These are phyloP conservation scores for Boletus huronensis DNA, from an alignment of 768 basidiomycete species.

Conservation along the genomic window DNA sequence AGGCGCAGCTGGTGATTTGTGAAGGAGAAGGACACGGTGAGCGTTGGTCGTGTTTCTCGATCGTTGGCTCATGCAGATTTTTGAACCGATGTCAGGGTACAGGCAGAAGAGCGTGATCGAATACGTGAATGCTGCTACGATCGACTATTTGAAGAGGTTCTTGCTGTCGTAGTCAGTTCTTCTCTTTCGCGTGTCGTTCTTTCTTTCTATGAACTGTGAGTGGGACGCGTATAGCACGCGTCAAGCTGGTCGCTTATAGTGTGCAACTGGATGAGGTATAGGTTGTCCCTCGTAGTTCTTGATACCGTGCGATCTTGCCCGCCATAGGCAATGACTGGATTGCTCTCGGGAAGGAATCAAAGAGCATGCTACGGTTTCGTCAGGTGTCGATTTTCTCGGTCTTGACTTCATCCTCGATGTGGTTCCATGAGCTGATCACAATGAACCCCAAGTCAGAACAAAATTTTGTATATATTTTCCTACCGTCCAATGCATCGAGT, in stretches of 20 bases:
- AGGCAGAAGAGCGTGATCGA: conserved; percentile 43
- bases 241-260: conserved; percentile 2
- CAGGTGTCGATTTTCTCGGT: not conserved
- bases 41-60: conserved; percentile 2
- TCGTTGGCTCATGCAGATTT: conserved; percentile 1
- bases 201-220: not conserved
- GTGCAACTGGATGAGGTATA: not conserved
- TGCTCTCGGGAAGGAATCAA: not conserved
- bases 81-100: conserved; percentile 31
- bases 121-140: conserved; percentile 38
- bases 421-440: not conserved
- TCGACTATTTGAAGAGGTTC: conserved; percentile 37
- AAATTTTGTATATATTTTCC: not conserved
- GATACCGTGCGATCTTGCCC: not conserved
- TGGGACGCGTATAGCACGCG: not conserved
- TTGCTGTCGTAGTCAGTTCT: conserved; percentile 20
- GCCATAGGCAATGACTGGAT: no score
- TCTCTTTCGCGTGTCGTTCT: conserved; percentile 5
- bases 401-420: not conserved
- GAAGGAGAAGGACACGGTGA: conserved; percentile 43
- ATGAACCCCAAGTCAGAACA: not conserved
- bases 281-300: not conserved
- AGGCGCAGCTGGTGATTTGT: conserved; percentile 38
- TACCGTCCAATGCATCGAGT: not conserved
- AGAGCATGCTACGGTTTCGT: not conserved